Percentiles rank a stretch among this genome's conserved stretches.
These are phyloP conservation scores for Colletotrichum sp. DNA, from an alignment of 2,329 filamentous ascomycete genomes.

Conservation along the genomic window DNA sequence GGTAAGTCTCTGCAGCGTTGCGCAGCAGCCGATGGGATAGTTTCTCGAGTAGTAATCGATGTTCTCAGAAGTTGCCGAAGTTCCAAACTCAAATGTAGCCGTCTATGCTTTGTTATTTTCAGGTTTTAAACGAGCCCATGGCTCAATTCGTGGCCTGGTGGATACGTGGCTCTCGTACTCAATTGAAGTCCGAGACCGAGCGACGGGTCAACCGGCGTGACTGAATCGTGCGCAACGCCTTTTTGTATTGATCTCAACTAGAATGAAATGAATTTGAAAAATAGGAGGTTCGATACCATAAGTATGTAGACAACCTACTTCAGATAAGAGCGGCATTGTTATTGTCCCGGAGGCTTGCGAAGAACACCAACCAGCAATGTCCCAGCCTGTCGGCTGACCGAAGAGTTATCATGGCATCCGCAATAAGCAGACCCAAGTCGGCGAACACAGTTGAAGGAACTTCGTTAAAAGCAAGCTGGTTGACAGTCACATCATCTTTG, in stretches of 20 bases:
- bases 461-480: background rate
- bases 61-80: background rate
- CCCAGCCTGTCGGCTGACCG: background rate
- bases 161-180: background rate
- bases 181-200: background rate
- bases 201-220: background rate
- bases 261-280: fast-evolving
- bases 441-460: background rate
- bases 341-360: fast-evolving
- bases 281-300: fast-evolving
- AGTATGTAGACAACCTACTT: background rate
- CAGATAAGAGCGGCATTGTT: too few species aligned
- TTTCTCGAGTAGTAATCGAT: background rate
- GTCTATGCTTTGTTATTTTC: background rate
- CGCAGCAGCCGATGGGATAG: background rate
- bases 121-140: background rate
- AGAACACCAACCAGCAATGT: background rate
- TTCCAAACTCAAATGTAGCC: background rate
- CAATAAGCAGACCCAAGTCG: background rate
- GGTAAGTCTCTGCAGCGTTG: background rate
- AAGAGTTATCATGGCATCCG: background rate
- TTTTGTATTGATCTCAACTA: background rate
- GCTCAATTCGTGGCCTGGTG: background rate
- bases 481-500: background rate
- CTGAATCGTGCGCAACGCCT: background rate